Base-by-base conservation (phyloP, 495 filamentous ascomycete genomes). In the Annulohypoxylon maeteangense region DNA sequence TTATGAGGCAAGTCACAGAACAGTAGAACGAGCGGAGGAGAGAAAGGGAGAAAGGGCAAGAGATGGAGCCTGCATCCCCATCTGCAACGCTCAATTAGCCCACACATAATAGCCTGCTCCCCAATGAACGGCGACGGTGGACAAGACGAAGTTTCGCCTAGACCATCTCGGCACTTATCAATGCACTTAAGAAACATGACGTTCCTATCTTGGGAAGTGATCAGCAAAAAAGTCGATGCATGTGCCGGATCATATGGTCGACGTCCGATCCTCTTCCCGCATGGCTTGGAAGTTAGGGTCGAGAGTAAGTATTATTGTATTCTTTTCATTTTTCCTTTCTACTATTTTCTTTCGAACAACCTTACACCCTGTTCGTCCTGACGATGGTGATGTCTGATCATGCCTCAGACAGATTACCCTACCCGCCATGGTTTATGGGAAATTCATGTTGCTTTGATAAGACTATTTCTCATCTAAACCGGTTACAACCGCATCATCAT, bases 141-240 rank as follows among this genome's bases (percentile, higher is more conserved):
- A 72, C 64, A 53, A 72, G 65, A 73, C 55, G 23, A 68, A 54
- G 61, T 65, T 55, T 69, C 56, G 65, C 70, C 65, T 64, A 65
- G 70, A 59, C 65, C 65, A 48, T 68, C 70, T 73, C 70, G 70
- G 70, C 70, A 73, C 70, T 73, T 73, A 68, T 73, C 60, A 73
- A 73, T 73, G 70, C 70, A 73, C 62, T 73, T 69, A 69, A 73
- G 70, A 73, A 73, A 68, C 70, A 73, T 73, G 70, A 73, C 70
- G 70, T 69, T 65, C 54, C 70, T 73, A 45, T 55, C 55, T 73
- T 42, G 56, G 70, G 65, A 73, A 73, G 65, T 60, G 70, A 73
- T 73, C 70, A 51, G 65, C 70, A 56, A 32, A 20, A 44, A 29
- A 36, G 59, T 68, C 65, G 70, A 73, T 69, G 65, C 70, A 73